These are phyloP conservation scores for Cyclotella choctawhatcheeana DNA, from an alignment of 108 stramenopile species.

Conservation along the genomic window DNA sequence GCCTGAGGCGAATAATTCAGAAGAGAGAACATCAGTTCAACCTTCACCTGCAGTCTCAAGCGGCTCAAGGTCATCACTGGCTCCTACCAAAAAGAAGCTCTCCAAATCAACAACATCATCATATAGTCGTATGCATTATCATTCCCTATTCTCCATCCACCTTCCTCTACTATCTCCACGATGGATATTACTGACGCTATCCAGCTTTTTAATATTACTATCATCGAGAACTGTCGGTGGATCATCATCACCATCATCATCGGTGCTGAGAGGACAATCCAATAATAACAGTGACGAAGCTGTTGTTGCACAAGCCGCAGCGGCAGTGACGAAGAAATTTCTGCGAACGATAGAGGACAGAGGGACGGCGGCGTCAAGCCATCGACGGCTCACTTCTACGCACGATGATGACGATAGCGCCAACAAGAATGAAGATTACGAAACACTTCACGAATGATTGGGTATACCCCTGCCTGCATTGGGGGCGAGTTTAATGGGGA, in stretches of 20 bases:
- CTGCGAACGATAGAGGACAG: too few species aligned
- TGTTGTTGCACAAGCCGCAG: neutral
- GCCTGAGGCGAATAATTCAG: too few species aligned
- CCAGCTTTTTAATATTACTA: conserved; percentile 13
- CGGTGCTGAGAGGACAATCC: neutral
- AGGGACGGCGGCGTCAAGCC: too few species aligned
- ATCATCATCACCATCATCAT: neutral
- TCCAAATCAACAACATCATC: too few species aligned
- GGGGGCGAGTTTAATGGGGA: conserved; percentile 39
- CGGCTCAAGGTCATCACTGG: too few species aligned
- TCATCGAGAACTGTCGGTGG: conserved; percentile 3
- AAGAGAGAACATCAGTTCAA: too few species aligned
- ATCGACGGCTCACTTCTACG: too few species aligned
- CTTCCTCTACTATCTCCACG: neutral
- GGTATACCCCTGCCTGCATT: conserved; percentile 40
- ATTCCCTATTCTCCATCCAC: neutral
- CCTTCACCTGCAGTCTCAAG: too few species aligned
- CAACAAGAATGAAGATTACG: conserved; percentile 35
- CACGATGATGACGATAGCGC: neutral
- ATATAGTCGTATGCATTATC: neutral
- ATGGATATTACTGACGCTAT: conserved; percentile 4
- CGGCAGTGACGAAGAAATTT: too few species aligned
- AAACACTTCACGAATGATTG: conserved; percentile 27
- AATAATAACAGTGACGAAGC: neutral
- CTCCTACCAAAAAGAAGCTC: too few species aligned